Evolutionary conservation across 1,284 basidiomycete genomes (phyloP).

Genomic region (Rhodotorula mucilaginosa): DNA sequence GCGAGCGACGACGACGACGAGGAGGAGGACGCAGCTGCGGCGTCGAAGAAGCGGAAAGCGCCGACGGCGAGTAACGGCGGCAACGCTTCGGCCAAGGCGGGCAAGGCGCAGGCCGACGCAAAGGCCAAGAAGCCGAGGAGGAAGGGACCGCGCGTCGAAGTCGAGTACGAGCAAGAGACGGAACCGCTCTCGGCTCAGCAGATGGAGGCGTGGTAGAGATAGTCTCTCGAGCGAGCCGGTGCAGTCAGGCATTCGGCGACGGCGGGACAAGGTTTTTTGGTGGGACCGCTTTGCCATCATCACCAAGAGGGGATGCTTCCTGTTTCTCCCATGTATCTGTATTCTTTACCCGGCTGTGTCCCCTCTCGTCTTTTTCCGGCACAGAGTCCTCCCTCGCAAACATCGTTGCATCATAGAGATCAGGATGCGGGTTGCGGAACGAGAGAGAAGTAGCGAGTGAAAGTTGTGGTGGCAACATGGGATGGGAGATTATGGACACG

Average conservation of each 20-base stretch:
- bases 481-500: no score
- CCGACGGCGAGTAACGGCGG: constrained; percentile 18
- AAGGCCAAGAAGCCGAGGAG: constrained; percentile 22
- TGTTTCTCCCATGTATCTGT: not conserved
- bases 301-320: no score
- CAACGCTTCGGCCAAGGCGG: constrained; percentile 21
- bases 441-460: no score
- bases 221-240: no score
- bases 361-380: not conserved
- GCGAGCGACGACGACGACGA: constrained; percentile 46
- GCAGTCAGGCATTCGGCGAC: no score
- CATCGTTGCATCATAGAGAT: not conserved
- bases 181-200: constrained; percentile 51
- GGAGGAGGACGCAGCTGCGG: constrained; percentile 55
- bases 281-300: no score
- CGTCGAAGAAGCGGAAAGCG: constrained; percentile 58
- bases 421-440: no score
- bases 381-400: not conserved
- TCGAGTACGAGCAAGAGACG: constrained; percentile 91
- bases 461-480: no score
- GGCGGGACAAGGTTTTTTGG: no score
- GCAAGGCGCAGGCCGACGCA: constrained; percentile 5
- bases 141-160: constrained; percentile 74
- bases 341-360: not conserved
- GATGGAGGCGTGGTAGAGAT: constrained; percentile 29